Evolutionary conservation across 2,329 filamentous ascomycete genomes (phyloP), one percentile per base, ranked within the genome.

Genomic region (Ramichloridium luteum): DNA sequence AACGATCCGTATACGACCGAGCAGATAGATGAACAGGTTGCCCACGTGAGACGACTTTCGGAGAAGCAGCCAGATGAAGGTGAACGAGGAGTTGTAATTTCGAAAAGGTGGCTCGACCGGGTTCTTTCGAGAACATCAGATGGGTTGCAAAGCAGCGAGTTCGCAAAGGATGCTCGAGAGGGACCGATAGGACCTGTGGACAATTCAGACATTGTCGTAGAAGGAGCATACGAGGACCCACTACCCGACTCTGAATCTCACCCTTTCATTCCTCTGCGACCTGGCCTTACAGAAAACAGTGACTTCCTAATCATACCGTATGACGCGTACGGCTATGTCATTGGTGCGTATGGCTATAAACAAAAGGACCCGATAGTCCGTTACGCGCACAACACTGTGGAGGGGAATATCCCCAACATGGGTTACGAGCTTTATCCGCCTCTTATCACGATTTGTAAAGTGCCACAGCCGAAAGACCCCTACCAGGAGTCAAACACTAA

Each of bases 371-470:
- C 80, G 27, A 85, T 96, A 41, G 60, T 74, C 27, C 76, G 90
- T 37, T 71, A 70, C 43, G 85, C 80, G 22, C 80, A 88, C 56
- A 80, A 93, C 55, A 85, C 79, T 16, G 69, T 75, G 5, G 67
- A 67, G 2, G 50, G 59, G n/a, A 58, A 59, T 11, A 48, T 60
- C 3, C 62, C 72, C 23, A 83, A 93, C 41, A 60, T 93, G 28
- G 65, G 80, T 46, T 93, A 80, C 54, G 90, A 96, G 58, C 65
- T 84, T 25, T 74, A 85, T 48, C 90, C 86, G 4, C 84, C 83
- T 0, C 67, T 93, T 26, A 82, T 94, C 54, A 83, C 77, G 1
- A 67, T 96, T 38, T 75, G 93, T 50, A 84, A 88, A 44, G 64
- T 96, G 2, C 77, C 76, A 53, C 66, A 65, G 44, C 54, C 33